phyloP scores from a whole-genome alignment of 345 rosid genomes.

The Citropsis articulata region DNA sequence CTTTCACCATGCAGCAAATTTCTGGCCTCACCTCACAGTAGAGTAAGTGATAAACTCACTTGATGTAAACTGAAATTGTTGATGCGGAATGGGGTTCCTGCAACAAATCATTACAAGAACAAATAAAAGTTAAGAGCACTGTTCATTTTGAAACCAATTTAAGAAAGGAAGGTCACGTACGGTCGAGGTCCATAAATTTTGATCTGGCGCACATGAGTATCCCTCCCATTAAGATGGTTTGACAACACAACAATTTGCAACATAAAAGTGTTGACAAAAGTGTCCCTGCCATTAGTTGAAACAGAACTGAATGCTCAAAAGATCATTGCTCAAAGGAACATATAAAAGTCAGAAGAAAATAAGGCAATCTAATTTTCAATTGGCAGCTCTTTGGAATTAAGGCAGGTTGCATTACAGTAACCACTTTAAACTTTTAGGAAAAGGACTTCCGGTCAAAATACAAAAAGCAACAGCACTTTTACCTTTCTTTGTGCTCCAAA shows the following conservation, averaged over 20 bases:
- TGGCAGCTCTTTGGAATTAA: not conserved
- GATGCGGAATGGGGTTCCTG: slow-evolving; percentile 18
- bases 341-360: not conserved
- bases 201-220: slow-evolving; percentile 18
- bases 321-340: not conserved
- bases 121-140: not conserved
- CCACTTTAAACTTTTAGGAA: not conserved
- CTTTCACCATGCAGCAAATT: not conserved
- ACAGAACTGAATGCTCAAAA: not conserved
- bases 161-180: not conserved
- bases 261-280: slow-evolving; percentile 89
- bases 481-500: not conserved
- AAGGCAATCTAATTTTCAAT: not conserved
- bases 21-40: slow-evolving; percentile 48
- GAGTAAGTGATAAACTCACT: slow-evolving; percentile 78
- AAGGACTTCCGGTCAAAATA: not conserved
- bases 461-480: not conserved
- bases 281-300: slow-evolving; percentile 52
- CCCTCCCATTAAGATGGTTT: slow-evolving; percentile 15
- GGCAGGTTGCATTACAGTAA: not conserved
- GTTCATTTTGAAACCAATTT: not conserved
- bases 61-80: slow-evolving; percentile 88
- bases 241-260: slow-evolving; percentile 79
- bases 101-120: not conserved
- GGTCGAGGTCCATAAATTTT: slow-evolving; percentile 16